These are phyloP conservation scores for Bondarzewia mesenterica DNA, from an alignment of 1,284 basidiomycete species.

Conservation along the genomic window DNA sequence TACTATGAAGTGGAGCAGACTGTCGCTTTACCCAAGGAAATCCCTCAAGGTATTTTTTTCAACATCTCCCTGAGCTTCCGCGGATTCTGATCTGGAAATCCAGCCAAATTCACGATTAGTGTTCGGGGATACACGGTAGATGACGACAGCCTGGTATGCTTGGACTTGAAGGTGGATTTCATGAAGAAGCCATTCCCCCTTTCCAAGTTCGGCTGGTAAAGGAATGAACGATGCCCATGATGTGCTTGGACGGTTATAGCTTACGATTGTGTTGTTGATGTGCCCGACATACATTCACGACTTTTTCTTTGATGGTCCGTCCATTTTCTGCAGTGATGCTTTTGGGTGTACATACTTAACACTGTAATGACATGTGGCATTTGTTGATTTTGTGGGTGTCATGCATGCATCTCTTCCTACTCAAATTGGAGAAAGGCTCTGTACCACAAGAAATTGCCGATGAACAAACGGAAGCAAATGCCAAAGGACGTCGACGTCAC, in stretches of 20 bases:
- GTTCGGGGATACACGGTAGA: slow-evolving; percentile 71
- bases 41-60: slow-evolving; percentile 64
- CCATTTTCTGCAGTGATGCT: not conserved
- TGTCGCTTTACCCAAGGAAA: slow-evolving; percentile 81
- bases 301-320: not conserved
- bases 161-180: slow-evolving; percentile 75
- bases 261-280: not conserved
- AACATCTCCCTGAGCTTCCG: not conserved
- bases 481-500: no score
- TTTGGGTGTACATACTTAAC: not conserved
- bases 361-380: not conserved
- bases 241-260: not conserved
- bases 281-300: not conserved
- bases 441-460: no score
- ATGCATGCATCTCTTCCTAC: not conserved
- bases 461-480: no score
- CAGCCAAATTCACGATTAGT: slow-evolving; percentile 81
- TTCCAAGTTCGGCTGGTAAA: slow-evolving; percentile 12
- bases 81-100: slow-evolving; percentile 4
- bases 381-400: not conserved
- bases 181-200: slow-evolving; percentile 26
- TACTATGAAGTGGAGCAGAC: slow-evolving; percentile 68
- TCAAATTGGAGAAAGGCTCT: not conserved
- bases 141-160: slow-evolving; percentile 76
- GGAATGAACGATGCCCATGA: not conserved